Percentiles rank a stretch among this genome's conserved stretches.
Evolutionary conservation across 495 filamentous ascomycete genomes (phyloP).

Genomic region (Penicillium paxilli): DNA sequence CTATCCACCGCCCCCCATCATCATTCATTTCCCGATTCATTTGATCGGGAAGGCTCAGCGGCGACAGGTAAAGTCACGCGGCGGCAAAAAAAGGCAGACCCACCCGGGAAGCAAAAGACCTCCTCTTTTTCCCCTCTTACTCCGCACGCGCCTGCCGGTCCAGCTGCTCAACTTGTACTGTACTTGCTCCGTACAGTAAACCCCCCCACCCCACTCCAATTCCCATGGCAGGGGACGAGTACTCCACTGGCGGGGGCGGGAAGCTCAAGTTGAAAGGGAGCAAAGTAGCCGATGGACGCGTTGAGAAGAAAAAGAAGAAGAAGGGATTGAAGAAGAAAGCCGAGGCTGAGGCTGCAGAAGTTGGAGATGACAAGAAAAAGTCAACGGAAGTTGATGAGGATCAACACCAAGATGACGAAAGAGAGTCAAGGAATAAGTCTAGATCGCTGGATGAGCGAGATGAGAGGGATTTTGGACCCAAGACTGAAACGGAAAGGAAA

Average conservation of each 20-base stretch:
- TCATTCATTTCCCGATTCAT: too few relatives aligned
- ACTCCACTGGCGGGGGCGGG: constrained; percentile 63
- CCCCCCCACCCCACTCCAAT: not conserved
- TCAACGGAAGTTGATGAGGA: too few relatives aligned
- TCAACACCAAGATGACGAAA: too few relatives aligned
- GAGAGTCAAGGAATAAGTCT: not conserved
- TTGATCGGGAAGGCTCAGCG: not conserved
- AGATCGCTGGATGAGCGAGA: constrained; percentile 1
- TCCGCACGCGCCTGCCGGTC: constrained; percentile 19
- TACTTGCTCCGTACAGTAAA: not conserved
- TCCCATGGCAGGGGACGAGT: constrained; percentile 55
- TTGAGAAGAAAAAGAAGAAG: constrained; percentile 62
- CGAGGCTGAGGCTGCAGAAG: not conserved
- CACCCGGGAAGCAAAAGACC: not conserved
- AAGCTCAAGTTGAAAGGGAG: constrained; percentile 80
- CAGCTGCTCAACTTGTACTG: not conserved
- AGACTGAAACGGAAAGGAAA: constrained; percentile 83
- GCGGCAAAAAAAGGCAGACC: not conserved
- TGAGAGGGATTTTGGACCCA: constrained; percentile 30
- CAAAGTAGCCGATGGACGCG: constrained; percentile 51
- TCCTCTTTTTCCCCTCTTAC: constrained; percentile 10
- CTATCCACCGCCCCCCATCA: too few relatives aligned
- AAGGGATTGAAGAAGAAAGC: constrained; percentile 35
- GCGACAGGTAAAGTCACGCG: not conserved
- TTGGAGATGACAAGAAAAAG: not conserved